Evolutionary conservation across 345 rosid genomes (phyloP).

Genomic region (Microthlaspi erraticum): DNA sequence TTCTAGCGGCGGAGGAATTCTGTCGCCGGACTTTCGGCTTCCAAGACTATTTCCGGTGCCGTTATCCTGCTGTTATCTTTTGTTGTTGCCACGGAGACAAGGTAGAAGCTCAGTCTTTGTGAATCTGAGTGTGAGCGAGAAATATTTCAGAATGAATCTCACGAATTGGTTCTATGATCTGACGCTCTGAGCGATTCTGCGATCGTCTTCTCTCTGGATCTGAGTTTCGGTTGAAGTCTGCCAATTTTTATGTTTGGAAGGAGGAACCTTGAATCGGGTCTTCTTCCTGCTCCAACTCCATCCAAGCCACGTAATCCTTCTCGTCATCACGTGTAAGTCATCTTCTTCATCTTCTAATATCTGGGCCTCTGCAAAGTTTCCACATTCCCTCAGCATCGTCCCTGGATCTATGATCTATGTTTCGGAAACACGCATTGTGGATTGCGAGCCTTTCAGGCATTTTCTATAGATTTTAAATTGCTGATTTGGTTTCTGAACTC

Average conservation of each 20-base stretch:
- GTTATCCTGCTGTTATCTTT: slow-evolving; percentile 2
- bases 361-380: not conserved
- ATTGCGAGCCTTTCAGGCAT: not conserved
- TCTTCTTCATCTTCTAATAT: slow-evolving; percentile 12
- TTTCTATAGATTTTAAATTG: not conserved
- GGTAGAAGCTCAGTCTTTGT: slow-evolving; percentile 35
- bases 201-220: slow-evolving; percentile 37
- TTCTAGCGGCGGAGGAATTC: slow-evolving; percentile 28
- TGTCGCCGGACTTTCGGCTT: slow-evolving; percentile 33
- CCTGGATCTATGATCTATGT: slow-evolving; percentile 19
- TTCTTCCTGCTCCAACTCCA: slow-evolving; percentile 12
- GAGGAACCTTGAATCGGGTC: slow-evolving; percentile 17
- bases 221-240: slow-evolving; percentile 26
- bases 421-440: slow-evolving; percentile 26
- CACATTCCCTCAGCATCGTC: not conserved
- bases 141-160: slow-evolving; percentile 8
- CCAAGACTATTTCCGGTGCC: not conserved
- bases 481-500: slow-evolving; percentile 4
- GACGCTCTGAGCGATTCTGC: slow-evolving; percentile 31
- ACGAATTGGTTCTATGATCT: slow-evolving; percentile 33
- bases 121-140: slow-evolving; percentile 31
- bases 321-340: slow-evolving; percentile 21
- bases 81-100: not conserved
- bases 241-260: slow-evolving; percentile 15
- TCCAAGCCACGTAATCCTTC: not conserved